Conservation (phyloP, 116 monocot species). For the Dioscorea cayenensis region DNA sequence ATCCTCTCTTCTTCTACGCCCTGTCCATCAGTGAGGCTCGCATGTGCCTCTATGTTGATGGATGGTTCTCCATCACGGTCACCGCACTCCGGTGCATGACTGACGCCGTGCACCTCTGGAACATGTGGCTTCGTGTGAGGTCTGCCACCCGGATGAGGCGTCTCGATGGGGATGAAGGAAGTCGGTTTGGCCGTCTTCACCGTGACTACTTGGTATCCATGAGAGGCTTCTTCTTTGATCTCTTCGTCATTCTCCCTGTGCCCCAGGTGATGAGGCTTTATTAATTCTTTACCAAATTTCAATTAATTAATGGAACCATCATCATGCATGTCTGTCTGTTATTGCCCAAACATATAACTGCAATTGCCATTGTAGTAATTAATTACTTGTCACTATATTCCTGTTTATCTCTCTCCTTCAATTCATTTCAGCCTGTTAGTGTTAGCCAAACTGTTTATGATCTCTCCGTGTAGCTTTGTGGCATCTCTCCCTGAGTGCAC, state of each 20-base stretch:
- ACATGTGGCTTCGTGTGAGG: conserved; percentile 49
- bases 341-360: too few species aligned
- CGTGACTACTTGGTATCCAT: conserved; percentile 27
- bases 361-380: too few species aligned
- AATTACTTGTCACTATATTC: too few species aligned
- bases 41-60: conserved; percentile 81
- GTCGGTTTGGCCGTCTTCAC: too few species aligned
- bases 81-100: conserved; percentile 64
- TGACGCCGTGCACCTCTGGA: conserved; percentile 59
- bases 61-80: conserved; percentile 66
- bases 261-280: conserved; percentile 54
- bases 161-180: not conserved
- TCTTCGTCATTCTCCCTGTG: conserved; percentile 62
- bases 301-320: too few species aligned
- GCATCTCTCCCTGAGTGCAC: not conserved
- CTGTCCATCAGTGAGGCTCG: conserved; percentile 58
- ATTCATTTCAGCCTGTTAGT: too few species aligned
- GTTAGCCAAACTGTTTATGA: not conserved
- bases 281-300: not conserved
- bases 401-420: too few species aligned
- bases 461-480: not conserved
- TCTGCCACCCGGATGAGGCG: not conserved
- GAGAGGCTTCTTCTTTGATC: conserved; percentile 49
- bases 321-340: too few species aligned
- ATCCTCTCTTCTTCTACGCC: conserved; percentile 83